Conservation (phyloP, 306 rosid species). For the Mimosa pudica region DNA sequence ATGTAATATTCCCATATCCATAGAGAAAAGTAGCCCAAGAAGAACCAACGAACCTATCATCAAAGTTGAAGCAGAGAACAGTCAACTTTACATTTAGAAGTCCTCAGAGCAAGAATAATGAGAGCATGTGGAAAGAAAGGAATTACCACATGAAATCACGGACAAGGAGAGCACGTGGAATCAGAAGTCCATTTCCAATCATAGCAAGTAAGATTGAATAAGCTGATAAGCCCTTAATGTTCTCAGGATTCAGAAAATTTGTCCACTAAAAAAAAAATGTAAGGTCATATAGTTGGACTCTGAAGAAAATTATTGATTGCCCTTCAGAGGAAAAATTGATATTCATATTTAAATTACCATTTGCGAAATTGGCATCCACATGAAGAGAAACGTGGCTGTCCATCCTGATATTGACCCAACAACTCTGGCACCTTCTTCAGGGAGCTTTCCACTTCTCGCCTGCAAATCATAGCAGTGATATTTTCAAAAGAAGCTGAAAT, state of each 20-base stretch:
- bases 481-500: slow-evolving; percentile 33
- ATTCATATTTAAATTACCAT: slow-evolving; percentile 53
- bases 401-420: slow-evolving; percentile 94
- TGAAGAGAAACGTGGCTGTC: slow-evolving; percentile 96
- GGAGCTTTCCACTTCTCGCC: slow-evolving; percentile 81
- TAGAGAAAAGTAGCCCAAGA: slow-evolving; percentile 81
- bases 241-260: slow-evolving; percentile 89
- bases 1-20: slow-evolving; percentile 87
- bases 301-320: slow-evolving; percentile 23
- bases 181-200: slow-evolving; percentile 89
- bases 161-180: slow-evolving; percentile 81
- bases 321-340: slow-evolving; percentile 17
- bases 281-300: slow-evolving; percentile 28
- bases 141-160: slow-evolving; percentile 96
- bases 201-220: slow-evolving; percentile 91
- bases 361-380: slow-evolving; percentile 99
- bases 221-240: slow-evolving; percentile 94
- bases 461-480: slow-evolving; percentile 47
- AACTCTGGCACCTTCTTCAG: slow-evolving; percentile 69
- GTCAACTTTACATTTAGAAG: slow-evolving; percentile 28
- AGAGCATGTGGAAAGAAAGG: slow-evolving; percentile 13
- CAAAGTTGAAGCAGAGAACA: slow-evolving; percentile 19
- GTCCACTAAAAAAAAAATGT: slow-evolving; percentile 76
- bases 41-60: slow-evolving; percentile 80
- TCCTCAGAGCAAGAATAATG: slow-evolving; percentile 1